Conservation (phyloP, 305 asterid species). For the Ilex paraguariensis region DNA sequence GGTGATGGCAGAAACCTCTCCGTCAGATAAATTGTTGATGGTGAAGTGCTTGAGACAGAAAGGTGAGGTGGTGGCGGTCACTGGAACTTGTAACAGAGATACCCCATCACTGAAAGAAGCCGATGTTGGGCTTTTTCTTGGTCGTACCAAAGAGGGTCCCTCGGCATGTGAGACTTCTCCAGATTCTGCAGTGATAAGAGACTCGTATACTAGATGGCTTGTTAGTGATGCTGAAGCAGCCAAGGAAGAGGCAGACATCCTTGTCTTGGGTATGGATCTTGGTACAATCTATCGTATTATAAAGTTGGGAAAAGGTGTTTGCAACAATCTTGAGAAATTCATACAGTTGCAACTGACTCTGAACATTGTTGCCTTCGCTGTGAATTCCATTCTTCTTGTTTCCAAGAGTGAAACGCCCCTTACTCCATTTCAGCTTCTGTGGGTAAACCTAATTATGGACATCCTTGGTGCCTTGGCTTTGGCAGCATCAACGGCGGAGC, state of each 20-base stretch:
- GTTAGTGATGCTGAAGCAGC: constrained; percentile 1
- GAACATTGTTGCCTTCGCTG: constrained; percentile 26
- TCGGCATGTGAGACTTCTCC: too few species aligned
- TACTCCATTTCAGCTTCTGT: constrained; percentile 31
- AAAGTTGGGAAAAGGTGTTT: constrained; percentile 23
- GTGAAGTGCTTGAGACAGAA: constrained; percentile 26
- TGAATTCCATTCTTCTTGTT: constrained; percentile 20
- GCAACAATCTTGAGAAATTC: constrained; percentile 23
- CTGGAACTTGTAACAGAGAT: constrained; percentile 23
- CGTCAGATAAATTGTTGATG: constrained; percentile 27
- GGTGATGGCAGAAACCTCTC: constrained; percentile 28
- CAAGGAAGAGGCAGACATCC: constrained; percentile 19
- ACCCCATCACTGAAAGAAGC: constrained; percentile 31
- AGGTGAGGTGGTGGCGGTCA: constrained; percentile 19
- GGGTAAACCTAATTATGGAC: constrained; percentile 33
- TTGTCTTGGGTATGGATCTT: constrained; percentile 8
- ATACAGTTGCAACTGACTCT: constrained; percentile 25
- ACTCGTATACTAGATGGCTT: too few species aligned
- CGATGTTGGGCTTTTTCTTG: constrained; percentile 31
- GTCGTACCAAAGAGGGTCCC: too few species aligned
- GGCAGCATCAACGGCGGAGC: constrained; percentile 10
- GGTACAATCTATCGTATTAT: constrained; percentile 16
- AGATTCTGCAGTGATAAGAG: too few species aligned
- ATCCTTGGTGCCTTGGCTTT: constrained; percentile 26
- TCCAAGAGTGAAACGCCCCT: constrained; percentile 10